A percentile compares a stretch with the other conserved stretches of the same genome.
Conservation (phyloP, 495 filamentous ascomycete genomes). For the Aspergillus sclerotiicarbonarius region DNA sequence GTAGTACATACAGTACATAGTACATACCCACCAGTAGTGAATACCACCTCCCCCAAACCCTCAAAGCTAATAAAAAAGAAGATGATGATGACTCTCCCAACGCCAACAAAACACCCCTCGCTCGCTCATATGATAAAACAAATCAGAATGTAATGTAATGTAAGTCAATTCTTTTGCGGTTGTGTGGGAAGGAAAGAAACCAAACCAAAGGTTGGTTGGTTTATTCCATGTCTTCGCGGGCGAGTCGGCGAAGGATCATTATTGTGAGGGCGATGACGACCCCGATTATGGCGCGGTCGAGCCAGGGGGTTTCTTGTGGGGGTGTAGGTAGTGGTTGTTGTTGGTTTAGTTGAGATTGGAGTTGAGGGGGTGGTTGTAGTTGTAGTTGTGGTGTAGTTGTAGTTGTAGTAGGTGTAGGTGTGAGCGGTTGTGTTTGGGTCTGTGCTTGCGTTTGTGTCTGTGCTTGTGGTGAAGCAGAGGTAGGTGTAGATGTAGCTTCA, state of each 20-base stretch:
- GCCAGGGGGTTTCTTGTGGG: conserved; percentile 44
- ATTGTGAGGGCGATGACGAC: conserved; percentile 47
- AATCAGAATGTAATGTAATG: too few relatives aligned
- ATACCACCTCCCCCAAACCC: too few relatives aligned
- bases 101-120: not conserved
- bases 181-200: not conserved
- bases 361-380: not conserved
- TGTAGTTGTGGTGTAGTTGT: not conserved
- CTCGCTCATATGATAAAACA: too few relatives aligned
- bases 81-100: too few relatives aligned
- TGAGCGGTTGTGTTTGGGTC: too few relatives aligned
- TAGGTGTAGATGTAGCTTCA: conserved; percentile 1
- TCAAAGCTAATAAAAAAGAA: too few relatives aligned
- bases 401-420: too few relatives aligned
- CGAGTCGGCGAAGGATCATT: conserved; percentile 43
- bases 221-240: conserved; percentile 3
- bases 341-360: too few relatives aligned
- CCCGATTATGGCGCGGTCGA: conserved; percentile 56
- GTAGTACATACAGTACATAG: too few relatives aligned
- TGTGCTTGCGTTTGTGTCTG: not conserved
- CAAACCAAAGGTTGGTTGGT: not conserved
- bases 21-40: too few relatives aligned
- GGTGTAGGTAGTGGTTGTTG: conserved; percentile 4
- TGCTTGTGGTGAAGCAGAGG: not conserved
- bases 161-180: not conserved